Evolutionary conservation across 2,329 filamentous ascomycete species (phyloP), one percentile per base, ranked within the genome.

Genomic region (Sporothrix inflata): DNA sequence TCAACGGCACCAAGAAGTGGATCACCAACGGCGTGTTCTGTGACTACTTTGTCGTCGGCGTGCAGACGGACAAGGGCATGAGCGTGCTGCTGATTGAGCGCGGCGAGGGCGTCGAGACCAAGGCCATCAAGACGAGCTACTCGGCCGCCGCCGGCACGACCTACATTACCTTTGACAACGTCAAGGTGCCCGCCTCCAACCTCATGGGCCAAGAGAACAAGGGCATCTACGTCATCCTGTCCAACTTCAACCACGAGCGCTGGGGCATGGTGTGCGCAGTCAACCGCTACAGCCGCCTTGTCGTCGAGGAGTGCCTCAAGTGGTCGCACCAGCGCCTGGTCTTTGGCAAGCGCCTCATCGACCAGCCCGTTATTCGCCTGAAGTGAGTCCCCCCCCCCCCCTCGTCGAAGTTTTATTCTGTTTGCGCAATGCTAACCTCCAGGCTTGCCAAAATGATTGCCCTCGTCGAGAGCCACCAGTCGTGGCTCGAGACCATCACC

Each of bases 391-490:
- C 12, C 21, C n/a, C n/a, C 57, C 4, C 30, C 30, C 30, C n/a
- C n/a, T n/a, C n/a, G n/a, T n/a, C n/a, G n/a, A n/a, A n/a, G n/a
- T n/a, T n/a, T n/a, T n/a, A n/a, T n/a, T n/a, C n/a, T n/a, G n/a
- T n/a, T n/a, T n/a, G n/a, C n/a, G n/a, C n/a, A n/a, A 34, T 19
- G 65, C 85, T 96, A 45, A 90, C 94, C 75, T 76, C 92, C 79
- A 96, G 96, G 88, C 88, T 97, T 72, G 93, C 93, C 74, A 93
- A 92, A 79, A 96, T 97, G 92, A 96, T 97, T 76, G 89, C 92
- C 4, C 89, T 92, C 67, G 88, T 90, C 76, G 93, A 97, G 81
- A 86, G 92, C n/a, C 91, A 92, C 82, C 93, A 97, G 81, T 88
- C 93, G 24, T 97, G 92, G 92, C 87, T 96, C 66, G 93, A 97